phyloP scores from a whole-genome alignment of 164 flowering plant genomes.

The Pachysandra terminalis region DNA sequence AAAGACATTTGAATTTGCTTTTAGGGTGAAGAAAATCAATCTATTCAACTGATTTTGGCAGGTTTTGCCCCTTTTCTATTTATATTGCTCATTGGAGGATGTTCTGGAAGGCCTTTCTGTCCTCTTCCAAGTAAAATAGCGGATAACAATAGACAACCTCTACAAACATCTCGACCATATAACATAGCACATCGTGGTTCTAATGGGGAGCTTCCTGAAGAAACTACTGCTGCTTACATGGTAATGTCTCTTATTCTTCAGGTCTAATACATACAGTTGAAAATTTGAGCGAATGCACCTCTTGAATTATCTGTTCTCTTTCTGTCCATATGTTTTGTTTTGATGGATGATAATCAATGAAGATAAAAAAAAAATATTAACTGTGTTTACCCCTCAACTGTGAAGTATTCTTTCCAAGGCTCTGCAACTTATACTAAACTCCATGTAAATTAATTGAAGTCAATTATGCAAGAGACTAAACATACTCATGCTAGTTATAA shows the following conservation, averaged over 20 bases:
- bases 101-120: conserved; percentile 51
- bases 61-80: conserved; percentile 38
- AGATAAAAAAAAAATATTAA: too few relatives aligned
- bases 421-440: too few relatives aligned
- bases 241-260: conserved; percentile 21
- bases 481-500: too few relatives aligned
- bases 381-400: too few relatives aligned
- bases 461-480: too few relatives aligned
- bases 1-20: neutral
- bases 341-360: neutral
- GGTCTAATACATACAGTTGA: neutral
- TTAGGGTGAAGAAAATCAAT: neutral
- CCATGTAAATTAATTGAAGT: too few relatives aligned
- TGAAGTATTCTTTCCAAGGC: too few relatives aligned
- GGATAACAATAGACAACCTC: conserved; percentile 33
- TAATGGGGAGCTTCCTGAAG: conserved; percentile 78
- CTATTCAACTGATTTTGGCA: conserved; percentile 22
- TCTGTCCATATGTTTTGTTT: neutral
- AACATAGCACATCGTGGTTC: conserved; percentile 78
- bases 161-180: conserved; percentile 65
- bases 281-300: neutral
- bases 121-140: conserved; percentile 55
- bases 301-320: neutral
- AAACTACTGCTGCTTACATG: conserved; percentile 65
- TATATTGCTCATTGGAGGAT: conserved; percentile 33